Conservation (phyloP, 805 yeast species). For the Wickerhamomyces sydowiorum region DNA sequence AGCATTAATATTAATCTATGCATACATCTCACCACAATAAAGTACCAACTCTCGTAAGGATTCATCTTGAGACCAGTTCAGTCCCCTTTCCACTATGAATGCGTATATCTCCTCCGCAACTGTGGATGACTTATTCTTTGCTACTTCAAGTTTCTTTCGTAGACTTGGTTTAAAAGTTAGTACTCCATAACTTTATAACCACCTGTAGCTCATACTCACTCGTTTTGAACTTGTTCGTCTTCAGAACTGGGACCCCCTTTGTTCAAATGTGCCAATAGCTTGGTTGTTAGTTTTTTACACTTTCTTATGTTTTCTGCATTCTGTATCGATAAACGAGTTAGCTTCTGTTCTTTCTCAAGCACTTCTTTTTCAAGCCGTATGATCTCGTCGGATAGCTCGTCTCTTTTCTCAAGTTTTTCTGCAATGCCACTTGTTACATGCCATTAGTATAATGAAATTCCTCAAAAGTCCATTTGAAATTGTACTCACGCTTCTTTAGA, state of each 20-base stretch:
- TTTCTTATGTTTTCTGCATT: conserved; percentile 1
- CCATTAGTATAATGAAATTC: background rate
- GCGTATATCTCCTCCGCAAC: conserved; percentile 20
- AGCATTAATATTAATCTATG: too few species aligned
- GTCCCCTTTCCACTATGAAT: conserved; percentile 27
- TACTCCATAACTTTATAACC: background rate
- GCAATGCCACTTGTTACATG: background rate
- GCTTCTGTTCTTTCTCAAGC: background rate
- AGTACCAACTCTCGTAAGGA: conserved; percentile 19
- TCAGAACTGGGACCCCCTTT: too few species aligned
- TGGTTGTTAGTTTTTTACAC: conserved; percentile 1
- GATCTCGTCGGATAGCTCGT: conserved; percentile 8
- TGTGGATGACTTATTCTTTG: conserved; percentile 3
- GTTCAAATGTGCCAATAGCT: background rate
- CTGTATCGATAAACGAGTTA: background rate
- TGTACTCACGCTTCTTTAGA: conserved; percentile 9
- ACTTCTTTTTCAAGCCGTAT: conserved; percentile 4
- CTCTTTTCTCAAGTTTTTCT: conserved; percentile 8
- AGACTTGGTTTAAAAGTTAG: background rate
- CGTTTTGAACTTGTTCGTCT: too few species aligned
- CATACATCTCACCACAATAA: conserved; percentile 7
- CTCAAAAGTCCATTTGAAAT: background rate
- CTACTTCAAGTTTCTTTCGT: conserved; percentile 1
- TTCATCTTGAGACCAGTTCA: conserved; percentile 27
- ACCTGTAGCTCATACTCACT: background rate